Evolutionary conservation across 108 stramenopile genomes (phyloP), one percentile per base, ranked within the genome.

Genomic region (Bacterosira constricta): DNA sequence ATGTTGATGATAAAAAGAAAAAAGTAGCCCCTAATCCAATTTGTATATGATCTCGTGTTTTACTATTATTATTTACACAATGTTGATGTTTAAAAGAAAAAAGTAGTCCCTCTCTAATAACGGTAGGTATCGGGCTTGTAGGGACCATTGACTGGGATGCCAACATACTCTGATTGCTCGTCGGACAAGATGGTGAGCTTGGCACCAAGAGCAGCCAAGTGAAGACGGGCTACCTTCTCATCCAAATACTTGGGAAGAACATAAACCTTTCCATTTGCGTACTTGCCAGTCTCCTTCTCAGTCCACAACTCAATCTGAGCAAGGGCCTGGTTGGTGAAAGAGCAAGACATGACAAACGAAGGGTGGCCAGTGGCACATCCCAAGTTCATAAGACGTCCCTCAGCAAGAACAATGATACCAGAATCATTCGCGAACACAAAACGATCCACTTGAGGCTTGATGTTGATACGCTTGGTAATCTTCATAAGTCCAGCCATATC

Each of bases 311-410:
- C 99, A 65, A 99, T 80, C 86, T 99, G 99, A 21, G 99, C 99
- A 36, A 99, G 90, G 46, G 97, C 96, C 89, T 99, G 99, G 95
- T 99, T 99, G 68, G 99, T 98, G 94, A 99, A 99, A 21, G 96
- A 97, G 80, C 89, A 89, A 67, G 93, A 96, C 99, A 99, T 99
- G 71, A 99, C 99, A 69, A 99, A 99, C n/a, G 97, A 98, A 56
- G 99, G 99, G 92, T 99, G 99, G 63, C 99, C 99, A 57, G 99
- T 99, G 74, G 99, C 99, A 81, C 99, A 99, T 54, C 99, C 99
- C 67, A 99, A 85, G 93, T 99, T 99, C 61, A 99, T 91, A 67
- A 99, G 96, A 83, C 99, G 97, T 77, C 99, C 99, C 81, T 99
- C 98, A 49, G 99, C 99, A 42, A 99, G 91, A 52, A 99, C 83